Percentiles rank a stretch among this genome's conserved stretches.
Conservation (phyloP, 1,284 basidiomycete species). For the Porogramme epimiltina region DNA sequence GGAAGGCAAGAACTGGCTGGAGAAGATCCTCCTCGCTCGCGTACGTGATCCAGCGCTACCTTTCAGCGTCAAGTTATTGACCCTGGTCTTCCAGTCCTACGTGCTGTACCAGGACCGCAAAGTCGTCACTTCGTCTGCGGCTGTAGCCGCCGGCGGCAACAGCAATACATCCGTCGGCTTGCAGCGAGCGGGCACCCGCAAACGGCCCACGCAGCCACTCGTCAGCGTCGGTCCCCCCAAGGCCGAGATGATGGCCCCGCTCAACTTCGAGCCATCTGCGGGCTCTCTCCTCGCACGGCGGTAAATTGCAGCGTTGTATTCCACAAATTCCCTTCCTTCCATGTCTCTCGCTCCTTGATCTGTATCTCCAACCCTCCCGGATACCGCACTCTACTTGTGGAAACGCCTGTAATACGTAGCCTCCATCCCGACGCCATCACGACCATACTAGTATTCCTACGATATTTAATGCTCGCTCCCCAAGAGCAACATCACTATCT, state of each 20-base stretch:
- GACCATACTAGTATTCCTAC: no score
- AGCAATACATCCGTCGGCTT: slow-evolving; percentile 31
- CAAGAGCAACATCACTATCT: no score
- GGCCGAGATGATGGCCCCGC: slow-evolving; percentile 16
- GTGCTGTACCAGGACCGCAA: slow-evolving; percentile 77
- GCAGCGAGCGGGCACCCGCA: slow-evolving; percentile 50
- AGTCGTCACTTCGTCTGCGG: slow-evolving; percentile 50
- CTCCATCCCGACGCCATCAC: no score
- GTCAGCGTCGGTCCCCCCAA: slow-evolving; percentile 34
- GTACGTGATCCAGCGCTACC: slow-evolving; percentile 44
- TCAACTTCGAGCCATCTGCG: slow-evolving; percentile 53
- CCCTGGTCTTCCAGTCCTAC: slow-evolving; percentile 57
- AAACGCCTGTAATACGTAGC: not conserved
- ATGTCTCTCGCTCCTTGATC: no score
- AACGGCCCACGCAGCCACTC: slow-evolving; percentile 43
- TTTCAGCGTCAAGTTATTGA: not conserved
- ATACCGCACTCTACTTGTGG: not conserved
- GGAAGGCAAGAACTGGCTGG: slow-evolving; percentile 70
- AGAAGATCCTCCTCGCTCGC: slow-evolving; percentile 74
- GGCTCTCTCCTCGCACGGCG: slow-evolving; percentile 62
- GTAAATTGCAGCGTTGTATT: not conserved
- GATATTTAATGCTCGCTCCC: no score
- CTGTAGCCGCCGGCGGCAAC: not conserved
- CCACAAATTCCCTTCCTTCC: no score
- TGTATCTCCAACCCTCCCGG: no score